phyloP scores from a whole-genome alignment of 371 early-diverging fungal species.

The Mortierella sp. region DNA sequence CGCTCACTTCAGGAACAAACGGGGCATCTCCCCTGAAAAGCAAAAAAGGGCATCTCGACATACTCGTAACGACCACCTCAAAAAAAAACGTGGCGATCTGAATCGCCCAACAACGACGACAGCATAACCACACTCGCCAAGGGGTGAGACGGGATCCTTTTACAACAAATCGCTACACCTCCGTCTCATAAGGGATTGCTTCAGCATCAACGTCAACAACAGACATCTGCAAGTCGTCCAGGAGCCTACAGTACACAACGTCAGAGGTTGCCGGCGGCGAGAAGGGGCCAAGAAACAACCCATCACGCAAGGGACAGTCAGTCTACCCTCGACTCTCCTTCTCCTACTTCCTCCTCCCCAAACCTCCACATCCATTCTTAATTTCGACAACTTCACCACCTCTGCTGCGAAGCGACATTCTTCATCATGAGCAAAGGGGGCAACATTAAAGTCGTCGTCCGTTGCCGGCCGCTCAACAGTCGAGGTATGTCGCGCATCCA shows the following conservation, averaged over 20 bases:
- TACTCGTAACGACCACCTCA: not conserved
- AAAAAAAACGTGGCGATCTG: slow-evolving; percentile 11
- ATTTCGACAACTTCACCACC: not conserved
- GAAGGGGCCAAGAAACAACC: not conserved
- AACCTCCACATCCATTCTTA: not conserved
- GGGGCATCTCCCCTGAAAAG: slow-evolving; percentile 4
- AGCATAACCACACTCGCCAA: not conserved
- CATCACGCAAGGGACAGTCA: slow-evolving; percentile 8
- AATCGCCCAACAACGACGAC: slow-evolving; percentile 25
- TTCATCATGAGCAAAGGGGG: slow-evolving; percentile 60
- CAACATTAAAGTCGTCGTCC: slow-evolving; percentile 86
- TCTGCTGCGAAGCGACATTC: not conserved
- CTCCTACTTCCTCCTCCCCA: not conserved
- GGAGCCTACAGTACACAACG: not conserved
- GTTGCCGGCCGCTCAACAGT: slow-evolving; percentile 83
- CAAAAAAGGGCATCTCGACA: not conserved
- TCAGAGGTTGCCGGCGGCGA: slow-evolving; percentile 5
- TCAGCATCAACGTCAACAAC: not conserved
- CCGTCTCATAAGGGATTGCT: not conserved
- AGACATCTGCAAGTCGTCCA: not conserved
- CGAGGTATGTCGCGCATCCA: slow-evolving; percentile 64
- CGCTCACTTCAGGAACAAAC: slow-evolving; percentile 20
- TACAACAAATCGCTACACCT: not conserved
- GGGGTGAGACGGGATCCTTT: not conserved
- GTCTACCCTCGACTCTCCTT: not conserved